These are phyloP conservation scores for Lepidium sativum DNA, from an alignment of 345 rosid species.

Conservation along the genomic window DNA sequence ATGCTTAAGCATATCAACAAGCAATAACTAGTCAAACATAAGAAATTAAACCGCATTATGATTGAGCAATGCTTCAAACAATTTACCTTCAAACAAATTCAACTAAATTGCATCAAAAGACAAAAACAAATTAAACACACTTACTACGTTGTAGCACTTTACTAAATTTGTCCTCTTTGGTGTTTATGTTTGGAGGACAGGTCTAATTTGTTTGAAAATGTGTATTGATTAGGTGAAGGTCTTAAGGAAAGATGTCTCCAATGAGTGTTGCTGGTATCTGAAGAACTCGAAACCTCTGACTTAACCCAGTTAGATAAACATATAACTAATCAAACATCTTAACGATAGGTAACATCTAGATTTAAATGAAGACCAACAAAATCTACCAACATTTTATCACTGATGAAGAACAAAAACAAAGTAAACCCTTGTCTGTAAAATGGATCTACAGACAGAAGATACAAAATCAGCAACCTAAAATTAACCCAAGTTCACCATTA, in stretches of 20 bases:
- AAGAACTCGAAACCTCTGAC: slow-evolving; percentile 8
- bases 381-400: no score
- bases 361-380: no score
- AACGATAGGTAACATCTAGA: no score
- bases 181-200: neutral
- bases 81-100: neutral
- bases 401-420: no score
- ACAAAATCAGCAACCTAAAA: no score
- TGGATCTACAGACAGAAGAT: no score
- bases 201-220: slow-evolving; percentile 1
- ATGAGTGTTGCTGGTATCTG: neutral
- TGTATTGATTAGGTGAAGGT: neutral
- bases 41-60: neutral
- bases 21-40: neutral
- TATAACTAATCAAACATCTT: no score
- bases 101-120: neutral
- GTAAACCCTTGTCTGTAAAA: no score
- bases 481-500: no score
- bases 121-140: no score
- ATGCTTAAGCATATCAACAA: neutral
- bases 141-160: no score
- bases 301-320: no score
- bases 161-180: neutral
- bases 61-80: neutral
- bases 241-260: slow-evolving; percentile 1